Conservation (phyloP, 2,329 filamentous ascomycete species). For the Ophiobolus disseminans region DNA sequence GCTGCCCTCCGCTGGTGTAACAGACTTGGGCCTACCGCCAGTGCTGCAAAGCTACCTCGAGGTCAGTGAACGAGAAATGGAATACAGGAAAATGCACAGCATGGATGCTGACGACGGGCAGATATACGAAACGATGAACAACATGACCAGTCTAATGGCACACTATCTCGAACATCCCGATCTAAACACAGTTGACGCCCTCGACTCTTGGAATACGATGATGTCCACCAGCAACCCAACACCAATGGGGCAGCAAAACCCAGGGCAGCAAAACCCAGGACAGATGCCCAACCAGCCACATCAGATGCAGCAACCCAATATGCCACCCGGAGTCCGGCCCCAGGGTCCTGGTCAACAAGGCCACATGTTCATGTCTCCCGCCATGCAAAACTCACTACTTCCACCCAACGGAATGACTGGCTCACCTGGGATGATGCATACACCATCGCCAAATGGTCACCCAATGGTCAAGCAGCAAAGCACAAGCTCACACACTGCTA, state of each 20-base stretch:
- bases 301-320: slow-evolving; percentile 38
- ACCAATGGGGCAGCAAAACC: slow-evolving; percentile 26
- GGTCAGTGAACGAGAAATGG: slow-evolving; percentile 54
- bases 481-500: slow-evolving; percentile 61
- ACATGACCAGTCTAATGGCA: slow-evolving; percentile 67
- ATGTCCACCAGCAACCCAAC: slow-evolving; percentile 44
- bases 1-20: slow-evolving; percentile 56
- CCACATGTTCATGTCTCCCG: slow-evolving; percentile 64
- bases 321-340: slow-evolving; percentile 41
- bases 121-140: slow-evolving; percentile 70
- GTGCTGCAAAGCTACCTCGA: slow-evolving; percentile 68
- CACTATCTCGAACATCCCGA: slow-evolving; percentile 62
- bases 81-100: slow-evolving; percentile 12
- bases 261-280: slow-evolving; percentile 22
- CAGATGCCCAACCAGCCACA: slow-evolving; percentile 34
- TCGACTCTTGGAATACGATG: slow-evolving; percentile 59
- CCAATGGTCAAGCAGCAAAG: slow-evolving; percentile 65
- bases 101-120: slow-evolving; percentile 46
- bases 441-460: slow-evolving; percentile 55
- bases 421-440: slow-evolving; percentile 56
- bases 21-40: slow-evolving; percentile 62
- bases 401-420: slow-evolving; percentile 58
- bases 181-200: slow-evolving; percentile 62
- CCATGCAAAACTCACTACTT: slow-evolving; percentile 62
- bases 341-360: slow-evolving; percentile 40